Evolutionary conservation across 129 eudicot genomes (phyloP).

Genomic region (Gnaphalium uliginosum): DNA sequence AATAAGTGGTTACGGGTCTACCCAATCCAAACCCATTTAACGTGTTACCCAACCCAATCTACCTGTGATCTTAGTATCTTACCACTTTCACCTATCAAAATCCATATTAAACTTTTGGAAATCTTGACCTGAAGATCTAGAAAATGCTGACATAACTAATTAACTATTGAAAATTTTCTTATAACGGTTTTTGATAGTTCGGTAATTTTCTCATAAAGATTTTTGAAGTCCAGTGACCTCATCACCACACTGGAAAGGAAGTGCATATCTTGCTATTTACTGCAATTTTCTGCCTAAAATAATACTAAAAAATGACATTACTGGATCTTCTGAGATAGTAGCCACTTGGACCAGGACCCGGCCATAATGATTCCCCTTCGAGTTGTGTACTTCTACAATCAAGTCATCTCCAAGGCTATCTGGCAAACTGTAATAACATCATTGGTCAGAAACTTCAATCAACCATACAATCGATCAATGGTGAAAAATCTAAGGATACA

Average conservation of each 20-base stretch:
- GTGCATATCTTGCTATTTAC: neutral
- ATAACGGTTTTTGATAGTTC: conserved; percentile 16
- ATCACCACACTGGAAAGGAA: neutral
- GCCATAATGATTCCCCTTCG: conserved; percentile 64
- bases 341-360: conserved; percentile 80
- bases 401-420: conserved; percentile 82
- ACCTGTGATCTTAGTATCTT: no score
- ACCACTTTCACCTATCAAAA: no score
- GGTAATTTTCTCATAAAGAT: neutral
- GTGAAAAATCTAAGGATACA: conserved; percentile 19
- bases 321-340: conserved; percentile 75
- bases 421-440: conserved; percentile 59
- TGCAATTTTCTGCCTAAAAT: neutral
- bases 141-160: neutral
- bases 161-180: conserved; percentile 36
- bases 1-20: neutral
- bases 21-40: neutral
- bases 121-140: neutral
- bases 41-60: no score
- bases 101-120: neutral
- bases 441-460: conserved; percentile 35
- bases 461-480: neutral
- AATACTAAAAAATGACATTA: conserved; percentile 8
- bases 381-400: conserved; percentile 64
- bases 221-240: neutral